Evolutionary conservation across 1,284 basidiomycete species (phyloP), one percentile per base, ranked within the genome.

Genomic region (Paramarasmius palmivorus): DNA sequence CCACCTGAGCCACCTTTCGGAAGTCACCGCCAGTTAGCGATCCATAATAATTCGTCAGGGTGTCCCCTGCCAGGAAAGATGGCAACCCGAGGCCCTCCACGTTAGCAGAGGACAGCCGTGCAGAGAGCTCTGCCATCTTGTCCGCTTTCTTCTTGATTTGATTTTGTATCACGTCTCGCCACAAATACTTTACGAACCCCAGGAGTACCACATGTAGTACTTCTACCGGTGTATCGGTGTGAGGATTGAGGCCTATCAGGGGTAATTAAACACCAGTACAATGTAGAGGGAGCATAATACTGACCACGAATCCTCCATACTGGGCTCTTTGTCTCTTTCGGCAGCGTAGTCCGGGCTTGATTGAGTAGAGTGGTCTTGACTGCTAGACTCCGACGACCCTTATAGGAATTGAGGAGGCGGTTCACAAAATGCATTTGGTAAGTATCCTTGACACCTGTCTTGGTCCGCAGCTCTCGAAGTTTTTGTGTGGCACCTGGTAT

Each of bases 171-270:
- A 63, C 53, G 59, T 74, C 70, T 0, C 64, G 61, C 73, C 73
- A 73, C 9, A 73, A 58, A 48, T 74, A 75, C 40, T 73, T 73
- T 41, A 73, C 61, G 57, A 73, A 69, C 0, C 73, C 70, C 2
- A 75, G 64, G 0, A 74, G 58, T n/a, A 73, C 59, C 2, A 69
- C 64, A 57, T 74, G 73, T 0, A 74, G 55, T 10, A 73, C 66
- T 42, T 74, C 66, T 3, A 72, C 65, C 0, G 70, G 71, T 0
- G 68, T 73, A 50, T 74, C 72, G 17, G 46, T 53, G 51, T 73
- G 70, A 1, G 70, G 68, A 59, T 74, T 66, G 2, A 71, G 56
- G 4, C 62, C 68, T 68, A 39, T 6, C n/a, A 38, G 17, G 25
- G 10, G 37, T 12, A 15, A 49, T 40, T 34, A 34, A 50, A 8